Conservation (phyloP, 805 yeast species). For the Wickerhamiella occidentalis region DNA sequence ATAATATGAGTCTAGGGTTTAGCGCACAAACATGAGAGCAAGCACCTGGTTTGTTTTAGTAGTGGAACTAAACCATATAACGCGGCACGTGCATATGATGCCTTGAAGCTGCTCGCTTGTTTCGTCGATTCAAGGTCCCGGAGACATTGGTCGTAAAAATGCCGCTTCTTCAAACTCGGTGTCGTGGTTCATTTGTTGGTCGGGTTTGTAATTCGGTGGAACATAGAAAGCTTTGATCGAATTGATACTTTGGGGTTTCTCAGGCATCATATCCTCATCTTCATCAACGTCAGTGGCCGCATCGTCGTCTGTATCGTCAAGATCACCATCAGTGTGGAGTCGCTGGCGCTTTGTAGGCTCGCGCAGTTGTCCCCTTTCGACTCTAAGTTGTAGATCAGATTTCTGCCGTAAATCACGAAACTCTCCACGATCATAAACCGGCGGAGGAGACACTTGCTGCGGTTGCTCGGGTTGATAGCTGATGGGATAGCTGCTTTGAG, state of each 20-base stretch:
- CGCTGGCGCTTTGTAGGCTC: conserved; percentile 5
- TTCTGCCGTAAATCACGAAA: background rate
- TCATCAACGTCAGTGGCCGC: conserved; percentile 20
- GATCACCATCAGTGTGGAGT: conserved; percentile 19
- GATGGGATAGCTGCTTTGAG: conserved; percentile 8
- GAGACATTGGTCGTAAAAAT: conserved; percentile 16
- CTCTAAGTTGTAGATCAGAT: conserved; percentile 1
- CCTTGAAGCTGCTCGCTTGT: no score
- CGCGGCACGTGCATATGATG: no score
- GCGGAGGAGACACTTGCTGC: background rate
- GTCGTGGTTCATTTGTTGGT: background rate
- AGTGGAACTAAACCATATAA: no score
- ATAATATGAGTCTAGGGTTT: no score
- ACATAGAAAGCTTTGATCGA: conserved; percentile 15
- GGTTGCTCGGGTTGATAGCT: background rate
- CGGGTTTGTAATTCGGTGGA: conserved; percentile 13
- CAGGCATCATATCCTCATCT: conserved; percentile 3
- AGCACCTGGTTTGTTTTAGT: no score
- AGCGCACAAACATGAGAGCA: no score
- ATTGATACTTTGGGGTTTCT: background rate
- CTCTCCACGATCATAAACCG: conserved; percentile 1
- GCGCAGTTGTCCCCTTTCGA: background rate
- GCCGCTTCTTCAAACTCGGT: conserved; percentile 25
- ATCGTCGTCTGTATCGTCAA: conserved; percentile 15
- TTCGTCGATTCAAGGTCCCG: conserved; percentile 13